These are phyloP conservation scores for Beauveria rudraprayagi DNA, from an alignment of 2,329 filamentous ascomycete species.

Conservation along the genomic window DNA sequence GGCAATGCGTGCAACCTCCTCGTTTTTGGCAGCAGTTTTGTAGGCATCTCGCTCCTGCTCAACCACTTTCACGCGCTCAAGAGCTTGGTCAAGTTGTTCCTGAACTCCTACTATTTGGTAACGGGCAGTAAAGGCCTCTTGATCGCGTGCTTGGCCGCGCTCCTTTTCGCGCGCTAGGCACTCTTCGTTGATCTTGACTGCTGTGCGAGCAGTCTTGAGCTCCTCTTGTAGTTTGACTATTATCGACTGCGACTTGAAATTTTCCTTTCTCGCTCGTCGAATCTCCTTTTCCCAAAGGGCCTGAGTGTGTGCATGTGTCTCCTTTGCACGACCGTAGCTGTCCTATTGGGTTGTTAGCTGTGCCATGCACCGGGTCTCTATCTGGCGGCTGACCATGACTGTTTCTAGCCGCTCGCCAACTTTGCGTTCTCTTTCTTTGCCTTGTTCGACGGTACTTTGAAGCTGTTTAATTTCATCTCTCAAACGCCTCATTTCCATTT, in stretches of 20 bases:
- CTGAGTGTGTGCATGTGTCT: constrained; percentile 59
- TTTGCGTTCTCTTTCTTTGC: constrained; percentile 55
- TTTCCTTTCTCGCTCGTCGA: constrained; percentile 60
- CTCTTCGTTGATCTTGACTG: constrained; percentile 49
- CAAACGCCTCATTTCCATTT: constrained; percentile 56
- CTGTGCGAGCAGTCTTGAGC: constrained; percentile 51
- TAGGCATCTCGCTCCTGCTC: constrained; percentile 70
- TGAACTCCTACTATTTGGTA: constrained; percentile 58
- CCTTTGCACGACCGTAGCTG: constrained; percentile 61
- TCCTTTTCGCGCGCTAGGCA: constrained; percentile 56
- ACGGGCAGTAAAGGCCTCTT: constrained; percentile 60
- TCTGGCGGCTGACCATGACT: constrained; percentile 52
- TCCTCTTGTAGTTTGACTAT: constrained; percentile 68
- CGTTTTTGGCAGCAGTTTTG: constrained; percentile 63
- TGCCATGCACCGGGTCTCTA: background rate
- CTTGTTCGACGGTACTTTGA: constrained; percentile 54
- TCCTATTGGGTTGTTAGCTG: constrained; percentile 40
- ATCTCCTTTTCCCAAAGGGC: constrained; percentile 68
- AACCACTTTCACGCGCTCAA: constrained; percentile 54
- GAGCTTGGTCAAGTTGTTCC: constrained; percentile 57
- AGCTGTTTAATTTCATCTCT: constrained; percentile 52
- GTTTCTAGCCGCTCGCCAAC: constrained; percentile 60
- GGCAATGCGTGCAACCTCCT: constrained; percentile 64
- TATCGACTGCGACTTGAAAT: constrained; percentile 64
- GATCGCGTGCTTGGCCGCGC: constrained; percentile 52